Percentiles rank a stretch among this genome's conserved stretches.
These are phyloP conservation scores for Hyphopichia buzzinii DNA, from an alignment of 1,139 yeast genomes.

Conservation along the genomic window DNA sequence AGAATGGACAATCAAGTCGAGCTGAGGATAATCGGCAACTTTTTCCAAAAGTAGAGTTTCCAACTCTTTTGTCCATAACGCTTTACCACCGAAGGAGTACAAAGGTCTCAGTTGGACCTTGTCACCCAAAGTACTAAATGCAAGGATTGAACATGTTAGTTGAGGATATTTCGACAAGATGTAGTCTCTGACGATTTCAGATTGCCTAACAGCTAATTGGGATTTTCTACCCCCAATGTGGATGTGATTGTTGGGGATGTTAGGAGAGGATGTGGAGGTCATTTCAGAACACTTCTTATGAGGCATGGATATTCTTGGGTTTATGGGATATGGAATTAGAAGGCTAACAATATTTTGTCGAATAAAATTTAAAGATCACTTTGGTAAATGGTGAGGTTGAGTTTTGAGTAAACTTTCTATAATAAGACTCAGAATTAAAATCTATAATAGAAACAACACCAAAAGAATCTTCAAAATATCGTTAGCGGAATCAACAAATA, in stretches of 20 bases:
- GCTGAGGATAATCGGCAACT: constrained; percentile 61
- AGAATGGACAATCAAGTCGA: constrained; percentile 91
- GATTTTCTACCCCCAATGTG: constrained; percentile 90
- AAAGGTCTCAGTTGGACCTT: constrained; percentile 80
- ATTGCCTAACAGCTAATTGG: constrained; percentile 80
- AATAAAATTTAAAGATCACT: too few species aligned
- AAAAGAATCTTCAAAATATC: too few species aligned
- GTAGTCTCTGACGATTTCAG: constrained; percentile 64
- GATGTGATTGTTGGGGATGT: constrained; percentile 27
- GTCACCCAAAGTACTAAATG: constrained; percentile 87
- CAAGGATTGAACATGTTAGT: constrained; percentile 62
- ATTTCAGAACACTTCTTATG: not conserved
- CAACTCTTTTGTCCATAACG: constrained; percentile 93
- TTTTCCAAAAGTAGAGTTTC: constrained; percentile 70
- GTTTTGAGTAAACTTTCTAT: too few species aligned
- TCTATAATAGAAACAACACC: too few species aligned
- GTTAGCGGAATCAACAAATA: too few species aligned
- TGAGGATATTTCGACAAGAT: constrained; percentile 64
- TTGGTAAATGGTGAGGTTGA: too few species aligned
- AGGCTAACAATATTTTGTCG: not conserved
- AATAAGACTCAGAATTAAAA: too few species aligned
- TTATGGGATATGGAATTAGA: not conserved
- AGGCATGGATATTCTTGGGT: constrained; percentile 1
- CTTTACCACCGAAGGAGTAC: constrained; percentile 93
- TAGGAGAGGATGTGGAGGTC: constrained; percentile 1